Evolutionary conservation across 108 stramenopile species (phyloP), one percentile per base, ranked within the genome.

Genomic region (Skeletonema costatum): DNA sequence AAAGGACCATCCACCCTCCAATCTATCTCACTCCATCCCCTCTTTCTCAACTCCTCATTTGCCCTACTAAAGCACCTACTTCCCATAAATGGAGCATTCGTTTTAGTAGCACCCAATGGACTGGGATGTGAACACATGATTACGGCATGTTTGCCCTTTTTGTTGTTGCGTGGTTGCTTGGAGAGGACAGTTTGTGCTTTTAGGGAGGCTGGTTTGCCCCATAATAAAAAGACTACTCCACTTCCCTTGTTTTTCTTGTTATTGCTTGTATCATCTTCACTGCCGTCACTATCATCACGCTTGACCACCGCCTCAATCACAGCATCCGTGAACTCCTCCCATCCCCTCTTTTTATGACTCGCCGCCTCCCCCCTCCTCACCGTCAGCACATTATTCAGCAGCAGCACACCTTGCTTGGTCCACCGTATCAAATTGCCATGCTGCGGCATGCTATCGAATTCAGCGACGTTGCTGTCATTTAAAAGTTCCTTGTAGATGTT

Each of bases 281-380:
- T 29, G 2, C 11, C 62, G 56, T 74, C 13, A 30, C 31, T 46
- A 79, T 86, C 84, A 61, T 81, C 73, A 13, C 74, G 33, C 63
- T 70, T 69, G 13, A 81, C 56, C 48, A 98, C 73, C 11, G 76
- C 84, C 21, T 88, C 78, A 50, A 99, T 86, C 30, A 98, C 88
- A 32, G 85, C 90, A 69, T 98, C 97, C 7, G 99, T 98, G 71
- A 99, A 98, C 16, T 86, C 78, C 72, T 99, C 97, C 99, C 99
- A 99, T n/a, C 99, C 99, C 68, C 84, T 80, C 17, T 88, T 91
- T 51, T 87, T 56, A 81, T 99, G 98, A 58, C 97, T 98, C 61
- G 98, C 91, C 38, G 98, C 89, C 64, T 92, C 80, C 32, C 88
- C 97, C 14, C 62, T 51, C 10, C 92, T 82, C 9, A 99, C 99